phyloP scores from a whole-genome alignment of 176 grass and related monocot genomes.

The barley (Hordeum vulgare) region MorexV3_pseudomolecules_assembly NC_058524.1:582244656-582245155 shows the following conservation, averaged over 20 bases:
- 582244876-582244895: background rate
- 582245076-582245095: background rate
- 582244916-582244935: too few species aligned
- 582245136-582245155: background rate
- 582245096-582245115: background rate
- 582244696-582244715: slow-evolving; percentile 8
- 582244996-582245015: background rate
- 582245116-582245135: background rate
- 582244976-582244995: background rate
- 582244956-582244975: background rate
- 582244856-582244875: background rate
- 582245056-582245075: background rate
- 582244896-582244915: background rate
- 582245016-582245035: slow-evolving; percentile 33
- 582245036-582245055: background rate
- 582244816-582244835: background rate
- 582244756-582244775: too few species aligned
- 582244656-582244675: slow-evolving; percentile 9
- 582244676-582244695: background rate
- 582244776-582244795: too few species aligned
- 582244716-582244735: background rate
- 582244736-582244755: background rate
- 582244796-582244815: too few species aligned
- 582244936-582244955: background rate
- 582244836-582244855: background rate